Evolutionary conservation across 345 rosid genomes (phyloP).

Genomic region (Aquilaria malaccensis): DNA sequence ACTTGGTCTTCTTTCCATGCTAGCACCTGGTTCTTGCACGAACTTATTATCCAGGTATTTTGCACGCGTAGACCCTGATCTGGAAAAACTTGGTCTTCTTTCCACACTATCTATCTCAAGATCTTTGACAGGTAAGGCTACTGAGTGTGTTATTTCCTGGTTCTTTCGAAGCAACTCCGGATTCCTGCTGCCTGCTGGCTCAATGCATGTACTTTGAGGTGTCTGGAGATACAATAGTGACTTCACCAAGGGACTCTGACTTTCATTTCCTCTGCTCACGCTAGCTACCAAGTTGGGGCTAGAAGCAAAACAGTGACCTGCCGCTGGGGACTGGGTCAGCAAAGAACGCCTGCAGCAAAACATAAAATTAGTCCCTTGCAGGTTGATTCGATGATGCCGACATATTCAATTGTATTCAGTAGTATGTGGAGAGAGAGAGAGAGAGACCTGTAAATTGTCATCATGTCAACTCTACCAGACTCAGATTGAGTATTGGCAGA

Average conservation of each 20-base stretch:
- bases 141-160: slow-evolving; percentile 22
- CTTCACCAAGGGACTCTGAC: slow-evolving; percentile 36
- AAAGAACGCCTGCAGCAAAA: slow-evolving; percentile 64
- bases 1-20: slow-evolving; percentile 48
- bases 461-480: slow-evolving; percentile 67
- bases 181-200: slow-evolving; percentile 19
- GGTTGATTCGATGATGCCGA: neutral
- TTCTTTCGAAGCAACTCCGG: slow-evolving; percentile 19
- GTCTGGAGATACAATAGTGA: slow-evolving; percentile 26
- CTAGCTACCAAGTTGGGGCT: slow-evolving; percentile 32
- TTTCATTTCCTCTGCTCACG: slow-evolving; percentile 23
- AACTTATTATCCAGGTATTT: slow-evolving; percentile 54
- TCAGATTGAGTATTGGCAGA: slow-evolving; percentile 44
- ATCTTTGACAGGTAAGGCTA: slow-evolving; percentile 14
- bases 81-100: slow-evolving; percentile 42
- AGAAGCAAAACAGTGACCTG: slow-evolving; percentile 23
- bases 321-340: slow-evolving; percentile 85
- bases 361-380: slow-evolving; percentile 5
- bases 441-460: slow-evolving; percentile 83
- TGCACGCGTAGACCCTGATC: slow-evolving; percentile 31
- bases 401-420: no score
- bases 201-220: slow-evolving; percentile 24
- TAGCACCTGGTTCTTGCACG: slow-evolving; percentile 27
- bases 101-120: slow-evolving; percentile 35
- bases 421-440: slow-evolving; percentile 9